Conservation (phyloP, 441 rosid genomes). For the Erodium trifolium region DNA sequence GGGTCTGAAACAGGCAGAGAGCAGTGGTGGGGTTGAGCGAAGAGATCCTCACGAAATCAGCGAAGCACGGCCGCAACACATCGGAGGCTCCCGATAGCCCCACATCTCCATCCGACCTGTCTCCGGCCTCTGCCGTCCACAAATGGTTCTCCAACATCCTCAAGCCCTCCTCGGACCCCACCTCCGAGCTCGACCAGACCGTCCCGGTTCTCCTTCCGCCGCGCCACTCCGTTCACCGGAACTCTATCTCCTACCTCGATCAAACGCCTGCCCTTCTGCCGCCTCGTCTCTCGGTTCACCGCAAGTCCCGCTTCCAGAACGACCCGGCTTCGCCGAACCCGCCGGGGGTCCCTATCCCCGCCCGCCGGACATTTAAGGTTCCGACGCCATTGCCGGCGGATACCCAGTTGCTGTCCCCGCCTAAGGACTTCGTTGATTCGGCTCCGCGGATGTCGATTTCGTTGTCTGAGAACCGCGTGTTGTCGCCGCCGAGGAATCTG, state of each 20-base stretch:
- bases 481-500: conserved; percentile 45
- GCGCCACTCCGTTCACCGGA: neutral
- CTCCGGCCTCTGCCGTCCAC: conserved; percentile 31
- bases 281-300: conserved; percentile 30
- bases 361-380: conserved; percentile 29
- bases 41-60: conserved; percentile 45
- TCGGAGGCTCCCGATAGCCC: conserved; percentile 27
- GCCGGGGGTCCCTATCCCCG: conserved; percentile 7
- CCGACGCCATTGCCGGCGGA: conserved; percentile 23
- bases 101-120: conserved; percentile 28
- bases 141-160: conserved; percentile 39
- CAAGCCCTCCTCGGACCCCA: conserved; percentile 16
- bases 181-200: neutral
- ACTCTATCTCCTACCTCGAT: conserved; percentile 10
- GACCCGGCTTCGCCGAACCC: conserved; percentile 22
- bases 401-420: conserved; percentile 38
- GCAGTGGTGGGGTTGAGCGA: conserved; percentile 39
- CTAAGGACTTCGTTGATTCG: conserved; percentile 30
- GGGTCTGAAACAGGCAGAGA: conserved; percentile 30
- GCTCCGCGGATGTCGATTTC: conserved; percentile 35
- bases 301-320: conserved; percentile 40
- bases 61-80: conserved; percentile 36
- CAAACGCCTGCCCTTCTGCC: conserved; percentile 23
- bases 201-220: conserved; percentile 2
- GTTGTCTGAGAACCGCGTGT: conserved; percentile 20